Conservation (phyloP, 2,329 filamentous ascomycete genomes). For the Stachybotrys echinatus region DNA sequence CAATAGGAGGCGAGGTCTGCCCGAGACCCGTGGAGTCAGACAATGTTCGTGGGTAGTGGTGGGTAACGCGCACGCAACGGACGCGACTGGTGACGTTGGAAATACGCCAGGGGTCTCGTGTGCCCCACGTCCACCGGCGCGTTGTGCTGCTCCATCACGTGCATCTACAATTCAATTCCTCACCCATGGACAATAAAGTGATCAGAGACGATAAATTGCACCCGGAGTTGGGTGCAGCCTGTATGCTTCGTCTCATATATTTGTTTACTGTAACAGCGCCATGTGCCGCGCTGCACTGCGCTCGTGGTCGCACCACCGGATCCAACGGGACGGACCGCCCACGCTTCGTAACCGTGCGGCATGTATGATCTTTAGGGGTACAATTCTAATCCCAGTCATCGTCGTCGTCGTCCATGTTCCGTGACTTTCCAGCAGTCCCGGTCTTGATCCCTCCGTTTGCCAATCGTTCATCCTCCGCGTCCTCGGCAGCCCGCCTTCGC, state of each 20-base stretch:
- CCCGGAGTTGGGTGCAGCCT: too few relatives aligned
- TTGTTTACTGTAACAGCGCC: too few relatives aligned
- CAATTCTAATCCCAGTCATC: constrained; percentile 57
- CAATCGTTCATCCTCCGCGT: constrained; percentile 53
- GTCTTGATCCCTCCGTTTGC: constrained; percentile 44
- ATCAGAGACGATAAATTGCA: too few relatives aligned
- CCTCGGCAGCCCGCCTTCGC: constrained; percentile 53
- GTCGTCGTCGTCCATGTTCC: constrained; percentile 41
- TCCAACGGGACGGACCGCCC: too few relatives aligned
- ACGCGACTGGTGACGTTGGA: neutral
- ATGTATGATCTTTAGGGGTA: too few relatives aligned
- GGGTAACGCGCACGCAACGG: neutral
- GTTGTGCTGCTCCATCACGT: neutral
- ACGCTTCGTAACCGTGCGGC: too few relatives aligned
- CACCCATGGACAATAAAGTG: too few relatives aligned
- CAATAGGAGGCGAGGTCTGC: neutral
- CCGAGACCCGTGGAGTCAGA: neutral
- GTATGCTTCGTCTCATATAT: too few relatives aligned
- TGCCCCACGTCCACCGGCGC: neutral
- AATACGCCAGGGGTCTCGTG: neutral
- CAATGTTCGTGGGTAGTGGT: neutral
- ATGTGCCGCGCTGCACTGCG: too few relatives aligned
- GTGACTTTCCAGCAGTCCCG: constrained; percentile 41
- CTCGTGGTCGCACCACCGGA: too few relatives aligned
- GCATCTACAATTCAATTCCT: too few relatives aligned